These are phyloP conservation scores for Xylariomycetidae sp. DNA, from an alignment of 2,329 filamentous ascomycete genomes.

Conservation along the genomic window DNA sequence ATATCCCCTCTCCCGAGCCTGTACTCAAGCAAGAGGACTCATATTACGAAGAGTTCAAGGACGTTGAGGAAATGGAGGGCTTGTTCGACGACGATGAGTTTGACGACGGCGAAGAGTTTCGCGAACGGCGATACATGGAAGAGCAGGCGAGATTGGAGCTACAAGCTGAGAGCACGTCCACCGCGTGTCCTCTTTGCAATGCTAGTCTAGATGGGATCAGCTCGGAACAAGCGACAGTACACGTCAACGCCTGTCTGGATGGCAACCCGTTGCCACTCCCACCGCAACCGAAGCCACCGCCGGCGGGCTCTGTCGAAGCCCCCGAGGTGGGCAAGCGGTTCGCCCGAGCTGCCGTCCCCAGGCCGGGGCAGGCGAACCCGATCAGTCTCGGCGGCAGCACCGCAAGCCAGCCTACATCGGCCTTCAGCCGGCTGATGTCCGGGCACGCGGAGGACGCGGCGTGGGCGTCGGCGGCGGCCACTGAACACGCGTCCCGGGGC, in stretches of 20 bases:
- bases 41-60: slow-evolving; percentile 28
- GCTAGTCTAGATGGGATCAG: slow-evolving; percentile 53
- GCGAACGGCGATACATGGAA: slow-evolving; percentile 65
- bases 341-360: slow-evolving; percentile 62
- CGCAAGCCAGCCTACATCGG: slow-evolving; percentile 48
- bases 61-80: slow-evolving; percentile 47
- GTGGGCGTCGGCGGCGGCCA: slow-evolving; percentile 80
- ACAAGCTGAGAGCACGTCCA: slow-evolving; percentile 40
- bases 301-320: slow-evolving; percentile 27
- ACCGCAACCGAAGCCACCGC: slow-evolving; percentile 18
- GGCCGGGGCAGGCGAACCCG: slow-evolving; percentile 76
- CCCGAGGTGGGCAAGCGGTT: slow-evolving; percentile 50
- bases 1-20: slow-evolving; percentile 10
- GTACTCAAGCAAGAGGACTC: slow-evolving; percentile 16
- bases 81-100: slow-evolving; percentile 45
- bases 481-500: slow-evolving; percentile 71
- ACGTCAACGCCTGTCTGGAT: slow-evolving; percentile 92
- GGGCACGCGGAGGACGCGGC: slow-evolving; percentile 83
- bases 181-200: slow-evolving; percentile 72
- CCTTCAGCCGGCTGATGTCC: slow-evolving; percentile 91
- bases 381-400: slow-evolving; percentile 48
- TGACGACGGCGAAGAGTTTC: slow-evolving; percentile 57
- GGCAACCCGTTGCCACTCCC: slow-evolving; percentile 62
- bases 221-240: slow-evolving; percentile 64
- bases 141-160: slow-evolving; percentile 65